Evolutionary conservation across 257 asterid species (phyloP).

Genomic region (Nicotiana tomentosiformis): DNA sequence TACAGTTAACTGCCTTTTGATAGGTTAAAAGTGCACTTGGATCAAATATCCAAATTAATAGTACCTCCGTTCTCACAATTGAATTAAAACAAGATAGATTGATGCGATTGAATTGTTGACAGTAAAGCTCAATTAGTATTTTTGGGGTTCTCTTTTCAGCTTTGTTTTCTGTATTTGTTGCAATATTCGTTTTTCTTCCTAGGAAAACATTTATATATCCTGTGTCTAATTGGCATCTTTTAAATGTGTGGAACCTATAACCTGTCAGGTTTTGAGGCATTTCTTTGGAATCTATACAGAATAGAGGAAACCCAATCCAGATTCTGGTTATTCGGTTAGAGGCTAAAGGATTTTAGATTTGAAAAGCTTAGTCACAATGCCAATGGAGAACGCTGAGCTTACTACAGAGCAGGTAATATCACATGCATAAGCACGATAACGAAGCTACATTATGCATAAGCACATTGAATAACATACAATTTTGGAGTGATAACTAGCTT

Average conservation of each 20-base stretch:
- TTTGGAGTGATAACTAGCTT: background rate
- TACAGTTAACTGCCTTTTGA: background rate
- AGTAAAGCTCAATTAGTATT: background rate
- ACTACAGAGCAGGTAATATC: conserved; percentile 48
- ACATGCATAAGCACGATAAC: background rate
- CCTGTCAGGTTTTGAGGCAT: conserved; percentile 1
- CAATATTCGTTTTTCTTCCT: background rate
- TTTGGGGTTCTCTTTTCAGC: background rate
- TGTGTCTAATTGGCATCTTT: background rate
- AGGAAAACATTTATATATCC: background rate
- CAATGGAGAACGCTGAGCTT: conserved; percentile 49
- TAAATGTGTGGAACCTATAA: background rate
- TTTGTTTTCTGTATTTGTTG: background rate
- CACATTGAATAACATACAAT: background rate
- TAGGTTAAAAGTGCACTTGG: background rate
- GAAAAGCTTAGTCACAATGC: conserved; percentile 22
- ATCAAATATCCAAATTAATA: background rate
- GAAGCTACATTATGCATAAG: background rate
- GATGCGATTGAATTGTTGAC: background rate
- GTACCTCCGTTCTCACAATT: background rate
- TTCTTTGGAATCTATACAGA: background rate
- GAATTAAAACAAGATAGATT: background rate
- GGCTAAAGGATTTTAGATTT: conserved; percentile 21
- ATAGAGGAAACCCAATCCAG: background rate
- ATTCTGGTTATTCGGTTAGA: background rate